Evolutionary conservation across 345 rosid species (phyloP).

Genomic region (Isatis tinctoria): DNA sequence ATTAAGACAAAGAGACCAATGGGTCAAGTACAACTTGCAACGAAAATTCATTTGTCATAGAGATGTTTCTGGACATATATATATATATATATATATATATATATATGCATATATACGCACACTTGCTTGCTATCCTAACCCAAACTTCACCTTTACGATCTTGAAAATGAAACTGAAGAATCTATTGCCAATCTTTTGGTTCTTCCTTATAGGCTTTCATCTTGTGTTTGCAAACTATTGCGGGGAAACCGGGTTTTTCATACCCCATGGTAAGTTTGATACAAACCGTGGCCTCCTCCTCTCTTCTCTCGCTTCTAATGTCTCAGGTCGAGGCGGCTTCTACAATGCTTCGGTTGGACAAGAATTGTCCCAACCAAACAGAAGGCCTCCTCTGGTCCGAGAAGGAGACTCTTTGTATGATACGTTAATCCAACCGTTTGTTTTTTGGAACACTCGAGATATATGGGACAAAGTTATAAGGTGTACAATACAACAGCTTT

Average conservation of each 20-base stretch:
- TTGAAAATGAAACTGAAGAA: background rate
- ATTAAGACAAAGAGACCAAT: background rate
- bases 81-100: too few relatives aligned
- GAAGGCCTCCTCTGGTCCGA: constrained; percentile 33
- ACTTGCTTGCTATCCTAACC: background rate
- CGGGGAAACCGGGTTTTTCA: constrained; percentile 9
- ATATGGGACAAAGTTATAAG: background rate
- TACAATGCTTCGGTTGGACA: constrained; percentile 13
- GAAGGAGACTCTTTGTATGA: constrained; percentile 17
- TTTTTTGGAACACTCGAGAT: constrained; percentile 7
- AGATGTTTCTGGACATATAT: background rate
- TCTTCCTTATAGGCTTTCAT: background rate
- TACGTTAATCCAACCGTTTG: constrained; percentile 37
- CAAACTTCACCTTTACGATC: background rate
- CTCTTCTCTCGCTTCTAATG: constrained; percentile 27
- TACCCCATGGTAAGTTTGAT: constrained; percentile 8
- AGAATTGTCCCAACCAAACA: constrained; percentile 26
- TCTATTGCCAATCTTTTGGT: background rate
- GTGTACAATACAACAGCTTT: background rate
- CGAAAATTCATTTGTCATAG: background rate
- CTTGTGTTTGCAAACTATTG: background rate
- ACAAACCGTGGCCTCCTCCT: constrained; percentile 20
- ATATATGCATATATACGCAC: background rate
- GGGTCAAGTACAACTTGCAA: background rate
- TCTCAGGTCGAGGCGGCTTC: background rate